These are phyloP conservation scores for Colletotrichum liriopes DNA, from an alignment of 2,329 filamentous ascomycete species.

Conservation along the genomic window DNA sequence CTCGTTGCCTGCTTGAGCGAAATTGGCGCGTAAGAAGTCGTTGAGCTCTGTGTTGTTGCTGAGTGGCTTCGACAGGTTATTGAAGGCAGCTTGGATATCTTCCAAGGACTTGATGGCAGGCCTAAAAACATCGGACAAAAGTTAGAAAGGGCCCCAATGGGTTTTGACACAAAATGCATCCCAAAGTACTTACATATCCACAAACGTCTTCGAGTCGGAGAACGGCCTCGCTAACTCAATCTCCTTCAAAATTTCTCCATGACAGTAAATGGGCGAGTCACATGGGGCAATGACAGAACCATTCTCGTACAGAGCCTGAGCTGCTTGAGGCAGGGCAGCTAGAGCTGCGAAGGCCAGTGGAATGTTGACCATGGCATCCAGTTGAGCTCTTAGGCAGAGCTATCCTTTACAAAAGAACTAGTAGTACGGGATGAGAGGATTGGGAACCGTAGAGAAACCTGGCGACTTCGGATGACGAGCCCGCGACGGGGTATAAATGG, in stretches of 20 bases:
- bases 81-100: constrained; percentile 74
- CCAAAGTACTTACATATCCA: constrained; percentile 71
- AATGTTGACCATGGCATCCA: constrained; percentile 17
- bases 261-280: constrained; percentile 78
- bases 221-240: constrained; percentile 77
- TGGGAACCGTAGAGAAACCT: neutral
- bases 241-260: constrained; percentile 74
- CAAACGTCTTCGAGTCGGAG: constrained; percentile 79
- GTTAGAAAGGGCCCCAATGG: constrained; percentile 31
- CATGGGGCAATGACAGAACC: constrained; percentile 75
- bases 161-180: neutral
- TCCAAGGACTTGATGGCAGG: constrained; percentile 73
- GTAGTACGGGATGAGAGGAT: neutral
- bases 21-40: constrained; percentile 74
- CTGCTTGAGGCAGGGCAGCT: constrained; percentile 46
- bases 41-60: constrained; percentile 75
- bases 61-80: constrained; percentile 72
- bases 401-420: neutral
- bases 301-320: constrained; percentile 69
- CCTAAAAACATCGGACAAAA: constrained; percentile 52
- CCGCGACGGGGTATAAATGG: constrained; percentile 25
- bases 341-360: constrained; percentile 27
- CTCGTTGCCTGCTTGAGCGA: constrained; percentile 75
- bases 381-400: constrained; percentile 2
- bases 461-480: constrained; percentile 23